Conservation (phyloP, 2,329 filamentous ascomycete species). For the Penicillium sp. region DNA sequence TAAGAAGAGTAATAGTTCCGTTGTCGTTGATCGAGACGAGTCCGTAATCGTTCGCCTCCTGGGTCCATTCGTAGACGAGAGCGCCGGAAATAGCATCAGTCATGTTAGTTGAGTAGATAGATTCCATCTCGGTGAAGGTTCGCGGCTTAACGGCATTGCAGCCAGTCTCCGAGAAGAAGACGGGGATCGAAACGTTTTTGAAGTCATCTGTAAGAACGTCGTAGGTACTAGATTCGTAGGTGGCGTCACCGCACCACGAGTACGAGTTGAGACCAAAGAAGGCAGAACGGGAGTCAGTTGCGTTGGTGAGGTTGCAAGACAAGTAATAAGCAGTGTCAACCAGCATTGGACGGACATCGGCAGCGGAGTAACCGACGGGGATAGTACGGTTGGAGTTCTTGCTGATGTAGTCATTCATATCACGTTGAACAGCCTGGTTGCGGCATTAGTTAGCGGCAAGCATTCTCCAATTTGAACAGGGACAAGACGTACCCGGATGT, state of each 20-base stretch:
- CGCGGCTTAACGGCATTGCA: slow-evolving; percentile 59
- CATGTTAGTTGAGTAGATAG: slow-evolving; percentile 60
- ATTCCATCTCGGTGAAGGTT: slow-evolving; percentile 57
- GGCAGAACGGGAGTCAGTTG: slow-evolving; percentile 54
- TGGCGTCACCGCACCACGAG: slow-evolving; percentile 63
- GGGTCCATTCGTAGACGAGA: slow-evolving; percentile 49
- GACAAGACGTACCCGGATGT: slow-evolving; percentile 46
- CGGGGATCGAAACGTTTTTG: slow-evolving; percentile 53
- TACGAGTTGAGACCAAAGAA: slow-evolving; percentile 67
- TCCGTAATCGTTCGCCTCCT: slow-evolving; percentile 47
- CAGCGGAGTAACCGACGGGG: slow-evolving; percentile 65
- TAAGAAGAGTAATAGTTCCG: slow-evolving; percentile 54
- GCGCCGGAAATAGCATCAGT: slow-evolving; percentile 56
- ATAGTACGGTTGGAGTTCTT: slow-evolving; percentile 56
- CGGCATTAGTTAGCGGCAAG: slow-evolving; percentile 17
- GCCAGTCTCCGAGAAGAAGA: slow-evolving; percentile 66
- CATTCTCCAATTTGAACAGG: neutral
- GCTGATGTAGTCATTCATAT: slow-evolving; percentile 65
- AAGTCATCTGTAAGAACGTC: slow-evolving; percentile 57
- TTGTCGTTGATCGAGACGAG: slow-evolving; percentile 61
- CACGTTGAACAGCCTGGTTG: slow-evolving; percentile 55
- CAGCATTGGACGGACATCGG: slow-evolving; percentile 59
- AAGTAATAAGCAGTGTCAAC: slow-evolving; percentile 60
- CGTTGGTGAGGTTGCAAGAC: slow-evolving; percentile 50
- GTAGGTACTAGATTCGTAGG: slow-evolving; percentile 53